These are phyloP conservation scores for Ajuga chamaepitys DNA, from an alignment of 257 asterid genomes.

Conservation along the genomic window DNA sequence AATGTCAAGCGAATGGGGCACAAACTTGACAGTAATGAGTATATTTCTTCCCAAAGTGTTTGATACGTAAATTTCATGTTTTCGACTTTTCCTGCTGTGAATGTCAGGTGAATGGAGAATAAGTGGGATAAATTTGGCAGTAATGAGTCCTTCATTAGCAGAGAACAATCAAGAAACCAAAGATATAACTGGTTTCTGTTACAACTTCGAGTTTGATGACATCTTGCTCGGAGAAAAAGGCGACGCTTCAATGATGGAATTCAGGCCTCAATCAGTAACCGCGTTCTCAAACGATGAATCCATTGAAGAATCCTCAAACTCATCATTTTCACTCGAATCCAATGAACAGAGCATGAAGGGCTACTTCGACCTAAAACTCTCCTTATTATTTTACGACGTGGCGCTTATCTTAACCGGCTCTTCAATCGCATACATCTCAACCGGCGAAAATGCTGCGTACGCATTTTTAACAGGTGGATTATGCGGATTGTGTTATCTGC, in stretches of 20 bases:
- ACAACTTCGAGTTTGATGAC: constrained; percentile 51
- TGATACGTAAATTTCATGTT: background rate
- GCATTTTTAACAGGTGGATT: constrained; percentile 70
- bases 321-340: constrained; percentile 22
- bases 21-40: too few species aligned
- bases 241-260: constrained; percentile 64
- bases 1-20: background rate
- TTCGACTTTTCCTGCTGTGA: background rate
- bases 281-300: constrained; percentile 37
- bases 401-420: constrained; percentile 54
- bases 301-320: constrained; percentile 1
- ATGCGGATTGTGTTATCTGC: constrained; percentile 58
- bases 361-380: constrained; percentile 58
- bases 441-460: constrained; percentile 36
- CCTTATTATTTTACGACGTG: constrained; percentile 57
- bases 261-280: constrained; percentile 48
- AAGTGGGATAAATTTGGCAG: constrained; percentile 44
- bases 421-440: constrained; percentile 30
- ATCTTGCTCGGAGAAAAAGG: constrained; percentile 65
- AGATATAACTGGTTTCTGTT: constrained; percentile 27
- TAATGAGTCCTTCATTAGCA: constrained; percentile 17
- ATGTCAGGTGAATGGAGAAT: constrained; percentile 82
- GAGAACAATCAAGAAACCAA: constrained; percentile 25
- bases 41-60: background rate
- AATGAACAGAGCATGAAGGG: constrained; percentile 81